Conservation (phyloP, 1,284 basidiomycete genomes). For the Phellinidium pouzarii region DNA sequence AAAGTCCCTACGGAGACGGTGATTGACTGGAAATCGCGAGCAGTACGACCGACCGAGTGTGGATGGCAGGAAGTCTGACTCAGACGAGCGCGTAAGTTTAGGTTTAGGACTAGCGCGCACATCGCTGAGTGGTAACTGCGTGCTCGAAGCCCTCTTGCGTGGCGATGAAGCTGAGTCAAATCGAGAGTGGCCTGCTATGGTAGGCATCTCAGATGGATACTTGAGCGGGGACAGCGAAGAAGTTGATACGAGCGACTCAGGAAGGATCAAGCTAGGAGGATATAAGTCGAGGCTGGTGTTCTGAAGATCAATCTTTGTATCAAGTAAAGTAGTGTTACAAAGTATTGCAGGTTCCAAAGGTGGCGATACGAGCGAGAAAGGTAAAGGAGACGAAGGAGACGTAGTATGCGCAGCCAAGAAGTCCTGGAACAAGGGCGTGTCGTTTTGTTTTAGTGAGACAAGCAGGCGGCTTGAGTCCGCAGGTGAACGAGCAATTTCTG, state of each 20-base stretch:
- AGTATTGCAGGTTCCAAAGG: neutral
- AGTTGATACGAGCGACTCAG: neutral
- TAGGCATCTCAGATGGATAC: too few species aligned
- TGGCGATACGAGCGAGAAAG: constrained; percentile 2
- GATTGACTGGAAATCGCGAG: constrained; percentile 51
- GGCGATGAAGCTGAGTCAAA: constrained; percentile 2
- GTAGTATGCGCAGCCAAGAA: neutral
- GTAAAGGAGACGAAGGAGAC: neutral
- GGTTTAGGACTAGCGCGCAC: constrained; percentile 2
- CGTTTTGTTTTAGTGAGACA: too few species aligned
- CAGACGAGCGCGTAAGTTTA: constrained; percentile 5
- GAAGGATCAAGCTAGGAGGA: neutral
- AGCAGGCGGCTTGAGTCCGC: too few species aligned
- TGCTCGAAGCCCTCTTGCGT: constrained; percentile 10
- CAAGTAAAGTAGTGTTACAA: constrained; percentile 9
- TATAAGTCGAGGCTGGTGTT: constrained; percentile 13
- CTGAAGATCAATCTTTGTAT: constrained; percentile 6
- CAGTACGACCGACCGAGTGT: constrained; percentile 39
- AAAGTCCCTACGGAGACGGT: constrained; percentile 64
- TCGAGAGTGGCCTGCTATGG: too few species aligned
- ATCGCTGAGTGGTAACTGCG: neutral
- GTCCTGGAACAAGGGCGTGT: too few species aligned
- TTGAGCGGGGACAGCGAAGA: neutral
- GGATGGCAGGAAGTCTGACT: constrained; percentile 14
- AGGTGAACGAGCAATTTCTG: too few species aligned